Conservation (phyloP, 306 rosid species). For the Cucumis hystrix region DNA sequence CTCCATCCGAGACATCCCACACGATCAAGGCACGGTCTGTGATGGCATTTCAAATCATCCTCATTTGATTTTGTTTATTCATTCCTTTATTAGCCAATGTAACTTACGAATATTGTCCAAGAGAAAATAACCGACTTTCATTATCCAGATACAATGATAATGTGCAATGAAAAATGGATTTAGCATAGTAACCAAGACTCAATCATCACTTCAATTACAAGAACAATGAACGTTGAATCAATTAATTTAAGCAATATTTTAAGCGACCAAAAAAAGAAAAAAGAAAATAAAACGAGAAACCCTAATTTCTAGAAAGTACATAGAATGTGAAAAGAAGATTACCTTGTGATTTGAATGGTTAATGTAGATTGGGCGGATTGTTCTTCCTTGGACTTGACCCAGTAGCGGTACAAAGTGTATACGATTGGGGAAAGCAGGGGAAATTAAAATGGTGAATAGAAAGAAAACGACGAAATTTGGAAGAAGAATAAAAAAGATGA, state of each 20-base stretch:
- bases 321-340: not conserved
- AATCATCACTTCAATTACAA: not conserved
- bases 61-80: not conserved
- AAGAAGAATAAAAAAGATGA: not conserved
- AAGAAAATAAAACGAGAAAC: not conserved
- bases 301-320: not conserved
- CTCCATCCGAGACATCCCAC: not conserved
- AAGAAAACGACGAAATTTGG: not conserved
- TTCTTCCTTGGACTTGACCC: not conserved
- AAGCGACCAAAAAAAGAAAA: not conserved
- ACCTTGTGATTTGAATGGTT: not conserved
- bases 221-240: too few species aligned
- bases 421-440: not conserved
- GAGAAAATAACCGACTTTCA: not conserved
- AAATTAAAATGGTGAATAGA: not conserved
- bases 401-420: not conserved
- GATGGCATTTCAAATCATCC: not conserved
- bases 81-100: not conserved
- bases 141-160: not conserved
- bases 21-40: not conserved
- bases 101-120: not conserved
- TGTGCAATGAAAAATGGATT: not conserved
- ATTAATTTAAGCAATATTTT: not conserved
- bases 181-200: not conserved
- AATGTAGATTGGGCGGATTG: not conserved